phyloP scores from a whole-genome alignment of 441 rosid species.

The Gossypium schwendimanii region DNA sequence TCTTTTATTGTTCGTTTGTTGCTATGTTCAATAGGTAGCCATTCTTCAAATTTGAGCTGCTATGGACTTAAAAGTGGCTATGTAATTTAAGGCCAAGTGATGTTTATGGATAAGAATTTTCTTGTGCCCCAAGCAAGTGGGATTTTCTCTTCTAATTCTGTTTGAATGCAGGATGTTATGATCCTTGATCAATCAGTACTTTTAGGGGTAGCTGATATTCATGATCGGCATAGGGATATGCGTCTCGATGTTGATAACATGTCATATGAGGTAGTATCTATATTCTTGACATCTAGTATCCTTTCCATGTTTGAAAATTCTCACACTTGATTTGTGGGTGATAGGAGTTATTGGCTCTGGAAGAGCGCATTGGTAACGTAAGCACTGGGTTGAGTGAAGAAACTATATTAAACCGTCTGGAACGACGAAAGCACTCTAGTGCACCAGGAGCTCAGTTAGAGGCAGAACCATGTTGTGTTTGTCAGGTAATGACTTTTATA shows the following conservation, averaged over 20 bases:
- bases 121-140: not conserved
- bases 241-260: conserved; percentile 1
- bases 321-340: not conserved
- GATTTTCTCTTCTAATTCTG: not conserved
- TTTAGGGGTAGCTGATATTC: not conserved
- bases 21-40: not conserved
- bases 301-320: not conserved
- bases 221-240: conserved; percentile 1
- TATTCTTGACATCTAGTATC: not conserved
- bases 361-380: not conserved
- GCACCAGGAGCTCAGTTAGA: not conserved
- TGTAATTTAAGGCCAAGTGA: not conserved
- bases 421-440: not conserved
- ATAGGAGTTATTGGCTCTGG: conserved; percentile 5
- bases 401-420: not conserved
- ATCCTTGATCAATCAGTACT: not conserved
- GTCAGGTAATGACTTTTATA: not conserved
- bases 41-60: not conserved
- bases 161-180: not conserved
- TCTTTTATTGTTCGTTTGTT: not conserved
- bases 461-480: not conserved
- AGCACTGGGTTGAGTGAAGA: not conserved
- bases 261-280: not conserved
- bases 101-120: not conserved
- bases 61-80: not conserved